Evolutionary conservation across 1,284 basidiomycete genomes (phyloP).

Genomic region (Porodaedalea pini): DNA sequence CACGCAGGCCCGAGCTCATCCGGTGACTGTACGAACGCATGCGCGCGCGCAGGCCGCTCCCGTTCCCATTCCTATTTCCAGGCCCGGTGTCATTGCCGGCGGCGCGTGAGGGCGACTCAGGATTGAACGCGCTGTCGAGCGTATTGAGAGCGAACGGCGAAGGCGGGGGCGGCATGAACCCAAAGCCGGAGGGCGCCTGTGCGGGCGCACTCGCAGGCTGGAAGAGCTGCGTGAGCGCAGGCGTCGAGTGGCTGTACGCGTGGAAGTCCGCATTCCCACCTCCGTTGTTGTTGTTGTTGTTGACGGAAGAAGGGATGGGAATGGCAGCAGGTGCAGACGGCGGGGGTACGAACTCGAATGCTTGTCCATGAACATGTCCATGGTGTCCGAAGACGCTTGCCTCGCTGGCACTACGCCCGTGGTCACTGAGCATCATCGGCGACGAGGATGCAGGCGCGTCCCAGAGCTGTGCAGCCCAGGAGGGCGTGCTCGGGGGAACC

Average conservation of each 20-base stretch:
- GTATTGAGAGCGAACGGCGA: neutral
- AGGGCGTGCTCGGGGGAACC: neutral
- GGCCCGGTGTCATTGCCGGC: neutral
- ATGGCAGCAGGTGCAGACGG: constrained; percentile 4
- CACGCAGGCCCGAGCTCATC: constrained; percentile 8
- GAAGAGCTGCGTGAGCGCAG: constrained; percentile 29
- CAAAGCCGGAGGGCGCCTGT: constrained; percentile 2
- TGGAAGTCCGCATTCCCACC: neutral
- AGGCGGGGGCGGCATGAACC: neutral
- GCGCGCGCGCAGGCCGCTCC: neutral
- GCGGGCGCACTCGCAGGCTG: constrained; percentile 24
- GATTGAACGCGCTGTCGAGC: neutral
- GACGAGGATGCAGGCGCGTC: constrained; percentile 33
- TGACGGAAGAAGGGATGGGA: neutral
- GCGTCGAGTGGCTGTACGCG: constrained; percentile 25
- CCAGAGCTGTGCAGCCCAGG: constrained; percentile 48
- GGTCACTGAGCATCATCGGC: constrained; percentile 31
- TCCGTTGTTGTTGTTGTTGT: neutral
- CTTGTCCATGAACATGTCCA: neutral
- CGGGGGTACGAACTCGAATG: neutral
- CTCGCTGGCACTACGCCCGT: constrained; percentile 3
- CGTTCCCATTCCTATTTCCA: neutral
- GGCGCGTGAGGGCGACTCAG: neutral
- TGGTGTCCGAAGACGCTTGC: neutral
- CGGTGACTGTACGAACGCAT: constrained; percentile 17